A percentile compares a stretch with the other conserved stretches of the same genome.
These are phyloP conservation scores for Echium plantagineum DNA, from an alignment of 257 asterid genomes.

Conservation along the genomic window DNA sequence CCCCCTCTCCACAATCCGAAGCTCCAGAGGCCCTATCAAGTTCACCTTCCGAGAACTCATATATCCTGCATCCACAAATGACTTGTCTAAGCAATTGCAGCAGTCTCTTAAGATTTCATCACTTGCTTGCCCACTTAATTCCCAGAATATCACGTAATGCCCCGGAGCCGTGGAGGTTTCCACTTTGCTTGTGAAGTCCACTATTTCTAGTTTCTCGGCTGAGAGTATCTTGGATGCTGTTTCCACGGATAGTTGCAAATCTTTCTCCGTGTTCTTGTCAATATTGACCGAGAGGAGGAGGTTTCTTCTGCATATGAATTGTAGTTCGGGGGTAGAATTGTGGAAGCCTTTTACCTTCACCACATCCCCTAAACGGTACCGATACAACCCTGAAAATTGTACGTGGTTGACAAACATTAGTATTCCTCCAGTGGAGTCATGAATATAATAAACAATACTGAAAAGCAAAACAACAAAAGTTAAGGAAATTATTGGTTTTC, in stretches of 20 bases:
- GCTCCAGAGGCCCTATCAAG: conserved; percentile 67
- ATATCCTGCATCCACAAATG: conserved; percentile 79
- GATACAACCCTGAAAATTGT: conserved; percentile 60
- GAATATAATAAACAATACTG: no score
- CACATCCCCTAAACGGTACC: conserved; percentile 75
- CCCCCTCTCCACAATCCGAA: conserved; percentile 51
- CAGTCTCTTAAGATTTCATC: conserved; percentile 51
- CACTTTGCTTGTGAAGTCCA: conserved; percentile 80
- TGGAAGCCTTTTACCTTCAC: conserved; percentile 81
- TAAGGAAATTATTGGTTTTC: neutral
- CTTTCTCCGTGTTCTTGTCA: conserved; percentile 94
- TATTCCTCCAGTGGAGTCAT: no score
- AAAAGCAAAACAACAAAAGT: neutral
- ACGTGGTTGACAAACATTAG: neutral
- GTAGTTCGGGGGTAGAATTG: conserved; percentile 81
- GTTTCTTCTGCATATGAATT: conserved; percentile 71
- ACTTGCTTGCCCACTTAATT: conserved; percentile 44
- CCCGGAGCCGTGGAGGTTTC: conserved; percentile 52
- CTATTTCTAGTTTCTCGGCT: conserved; percentile 53
- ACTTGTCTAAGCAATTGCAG: conserved; percentile 72
- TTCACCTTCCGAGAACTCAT: conserved; percentile 52
- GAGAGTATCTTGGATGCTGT: conserved; percentile 48
- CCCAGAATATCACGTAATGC: conserved; percentile 83
- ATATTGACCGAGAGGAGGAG: conserved; percentile 79
- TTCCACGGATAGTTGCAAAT: conserved; percentile 72